phyloP scores from a whole-genome alignment of 192 early-diverging fungal species.

The Coemansia sp. region DNA sequence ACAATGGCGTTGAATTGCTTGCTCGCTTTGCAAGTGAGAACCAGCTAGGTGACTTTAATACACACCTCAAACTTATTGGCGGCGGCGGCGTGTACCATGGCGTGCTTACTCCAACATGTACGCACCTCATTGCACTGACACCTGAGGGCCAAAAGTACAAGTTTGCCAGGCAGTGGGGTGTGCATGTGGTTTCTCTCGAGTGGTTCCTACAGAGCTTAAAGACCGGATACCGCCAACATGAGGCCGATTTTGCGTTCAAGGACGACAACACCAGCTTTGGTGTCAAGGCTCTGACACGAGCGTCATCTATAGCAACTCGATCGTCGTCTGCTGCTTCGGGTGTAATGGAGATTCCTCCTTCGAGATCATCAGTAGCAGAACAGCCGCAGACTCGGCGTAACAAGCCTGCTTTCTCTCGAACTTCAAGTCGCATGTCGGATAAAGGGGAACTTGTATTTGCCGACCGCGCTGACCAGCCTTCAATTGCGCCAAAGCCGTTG shows the following conservation, averaged over 20 bases:
- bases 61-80: constrained; percentile 13
- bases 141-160: constrained; percentile 42
- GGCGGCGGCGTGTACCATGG: constrained; percentile 43
- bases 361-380: not conserved
- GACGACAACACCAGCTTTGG: not conserved
- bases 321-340: not conserved
- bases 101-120: constrained; percentile 35
- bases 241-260: constrained; percentile 12
- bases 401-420: not conserved
- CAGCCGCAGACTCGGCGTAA: not conserved
- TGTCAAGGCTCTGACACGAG: not conserved
- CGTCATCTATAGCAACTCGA: not conserved
- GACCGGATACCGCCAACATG: constrained; percentile 31
- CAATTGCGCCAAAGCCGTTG: not conserved
- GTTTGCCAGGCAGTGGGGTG: constrained; percentile 38
- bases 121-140: constrained; percentile 38
- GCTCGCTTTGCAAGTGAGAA: not conserved
- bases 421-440: not conserved
- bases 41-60: not conserved
- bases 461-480: not conserved
- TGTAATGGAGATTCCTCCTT: constrained; percentile 1
- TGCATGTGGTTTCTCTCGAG: constrained; percentile 30
- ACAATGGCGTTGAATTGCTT: not conserved
- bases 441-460: not conserved
- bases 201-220: constrained; percentile 38